Percentiles rank a stretch among this genome's conserved stretches.
Evolutionary conservation across 768 basidiomycete genomes (phyloP).

Genomic region (Collybia sp.): DNA sequence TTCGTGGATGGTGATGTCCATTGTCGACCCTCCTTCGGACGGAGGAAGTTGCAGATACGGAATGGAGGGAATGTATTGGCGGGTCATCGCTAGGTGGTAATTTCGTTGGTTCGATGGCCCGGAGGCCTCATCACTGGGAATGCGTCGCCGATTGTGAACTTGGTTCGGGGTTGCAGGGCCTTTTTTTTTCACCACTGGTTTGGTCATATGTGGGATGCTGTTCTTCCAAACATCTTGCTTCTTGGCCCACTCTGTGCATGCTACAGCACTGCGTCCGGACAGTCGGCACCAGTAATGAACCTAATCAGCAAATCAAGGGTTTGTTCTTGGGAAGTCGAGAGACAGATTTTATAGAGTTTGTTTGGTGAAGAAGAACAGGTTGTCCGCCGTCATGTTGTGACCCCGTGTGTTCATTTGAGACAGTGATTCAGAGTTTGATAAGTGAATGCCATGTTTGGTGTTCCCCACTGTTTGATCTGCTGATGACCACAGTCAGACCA

Average conservation of each 20-base stretch:
- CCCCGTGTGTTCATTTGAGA: too few species aligned
- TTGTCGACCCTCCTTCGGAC: slow-evolving; percentile 76
- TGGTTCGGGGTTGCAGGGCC: slow-evolving; percentile 30
- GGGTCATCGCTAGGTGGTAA: slow-evolving; percentile 29
- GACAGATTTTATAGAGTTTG: slow-evolving; percentile 28
- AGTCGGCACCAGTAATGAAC: slow-evolving; percentile 35
- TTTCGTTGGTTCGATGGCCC: slow-evolving; percentile 5
- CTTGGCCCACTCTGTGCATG: slow-evolving; percentile 30
- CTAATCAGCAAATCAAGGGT: slow-evolving; percentile 38
- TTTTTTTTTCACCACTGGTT: slow-evolving; percentile 22
- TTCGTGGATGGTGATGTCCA: slow-evolving; percentile 49
- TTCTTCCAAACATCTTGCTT: slow-evolving; percentile 26
- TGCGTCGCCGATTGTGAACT: slow-evolving; percentile 17
- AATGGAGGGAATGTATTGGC: slow-evolving; percentile 54
- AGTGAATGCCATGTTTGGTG: too few species aligned
- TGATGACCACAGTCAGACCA: too few species aligned
- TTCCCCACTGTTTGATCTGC: too few species aligned
- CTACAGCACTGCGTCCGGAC: slow-evolving; percentile 22
- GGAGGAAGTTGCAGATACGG: slow-evolving; percentile 68
- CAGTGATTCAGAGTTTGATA: too few species aligned
- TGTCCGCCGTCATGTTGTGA: too few species aligned
- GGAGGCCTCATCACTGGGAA: slow-evolving; percentile 15
- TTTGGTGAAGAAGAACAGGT: slow-evolving; percentile 27
- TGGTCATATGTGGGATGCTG: slow-evolving; percentile 23
- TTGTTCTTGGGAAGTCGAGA: slow-evolving; percentile 24